phyloP scores from a whole-genome alignment of 2,329 filamentous ascomycete species.

The Curvularia sp. region DNA sequence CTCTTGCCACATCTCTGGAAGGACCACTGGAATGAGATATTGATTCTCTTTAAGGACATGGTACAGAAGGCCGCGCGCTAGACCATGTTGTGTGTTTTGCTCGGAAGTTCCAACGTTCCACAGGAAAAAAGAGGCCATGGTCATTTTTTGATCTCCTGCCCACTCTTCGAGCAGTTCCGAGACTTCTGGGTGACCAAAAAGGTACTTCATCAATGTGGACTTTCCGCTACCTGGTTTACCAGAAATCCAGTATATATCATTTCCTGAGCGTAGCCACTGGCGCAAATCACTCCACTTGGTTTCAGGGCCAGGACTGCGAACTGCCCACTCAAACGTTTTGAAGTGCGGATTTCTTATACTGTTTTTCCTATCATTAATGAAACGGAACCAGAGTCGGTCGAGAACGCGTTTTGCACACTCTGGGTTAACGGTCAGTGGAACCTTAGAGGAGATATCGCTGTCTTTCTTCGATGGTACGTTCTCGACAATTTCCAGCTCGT shows the following conservation, averaged over 20 bases:
- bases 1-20: slow-evolving; percentile 7
- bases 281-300: background rate
- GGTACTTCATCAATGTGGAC: slow-evolving; percentile 7
- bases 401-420: background rate
- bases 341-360: background rate
- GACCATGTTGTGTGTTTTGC: slow-evolving; percentile 2
- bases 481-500: background rate
- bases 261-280: background rate
- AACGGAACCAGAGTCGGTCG: background rate
- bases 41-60: background rate
- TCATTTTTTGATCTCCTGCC: background rate
- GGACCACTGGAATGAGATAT: background rate
- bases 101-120: slow-evolving; percentile 1
- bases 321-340: background rate
- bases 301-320: background rate
- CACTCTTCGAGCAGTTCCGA: background rate
- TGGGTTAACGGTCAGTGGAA: background rate
- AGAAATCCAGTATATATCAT: slow-evolving; percentile 3
- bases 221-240: slow-evolving; percentile 10
- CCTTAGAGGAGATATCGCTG: background rate
- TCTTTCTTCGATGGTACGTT: background rate
- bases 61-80: slow-evolving; percentile 1
- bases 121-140: slow-evolving; percentile 1
- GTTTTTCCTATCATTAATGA: background rate
- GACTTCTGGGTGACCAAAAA: background rate